Evolutionary conservation across 495 filamentous ascomycete genomes (phyloP), one percentile per base, ranked within the genome.

Genomic region (Penicilliopsis zonata): DNA sequence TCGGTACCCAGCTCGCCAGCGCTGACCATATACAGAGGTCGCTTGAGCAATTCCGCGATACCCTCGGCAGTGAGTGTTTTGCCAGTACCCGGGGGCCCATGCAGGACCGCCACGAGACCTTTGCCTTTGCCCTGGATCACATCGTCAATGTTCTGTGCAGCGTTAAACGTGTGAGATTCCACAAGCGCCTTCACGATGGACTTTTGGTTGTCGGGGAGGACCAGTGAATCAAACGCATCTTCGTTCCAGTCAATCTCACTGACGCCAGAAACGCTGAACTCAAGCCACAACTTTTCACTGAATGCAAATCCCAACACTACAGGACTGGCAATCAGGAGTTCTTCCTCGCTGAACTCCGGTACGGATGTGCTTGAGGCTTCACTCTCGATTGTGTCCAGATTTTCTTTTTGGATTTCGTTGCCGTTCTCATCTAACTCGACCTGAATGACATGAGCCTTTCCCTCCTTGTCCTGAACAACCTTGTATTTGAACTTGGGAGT

Each of bases 291-390:
- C 61, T 93, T 94, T 52, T 93, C 84, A 14, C 68, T 73, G 50
- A 94, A 94, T 7, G 83, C 75, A 44, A 92, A 94, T n/a, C 87
- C 87, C n/a, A 90, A 67, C 0, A 90, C 81, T 3, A 93, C 81
- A 0, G 86, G 85, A n/a, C 78, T 85, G n/a, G 84, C 76, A 23
- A 90, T 81, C 9, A 93, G 68, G 15, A 90, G 77, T 47, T 95
- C 83, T 40, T 88, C 83, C 31, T 90, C 85, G 1, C 68, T 82
- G 52, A 92, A 90, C 16, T 72, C 69, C 5, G 65, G 58, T 55
- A 12, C 57, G 46, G 10, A 47, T 42, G 21, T 52, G 53, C 1
- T 53, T 44, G 2, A 56, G 63, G 23, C 30, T 9, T 67, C 62
- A 28, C 59, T 59, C 16, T 61, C 59, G 42, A 59, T 38, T 34